phyloP scores from a whole-genome alignment of 2,329 filamentous ascomycete genomes.

The Trichoderma citrinoviride region DNA sequence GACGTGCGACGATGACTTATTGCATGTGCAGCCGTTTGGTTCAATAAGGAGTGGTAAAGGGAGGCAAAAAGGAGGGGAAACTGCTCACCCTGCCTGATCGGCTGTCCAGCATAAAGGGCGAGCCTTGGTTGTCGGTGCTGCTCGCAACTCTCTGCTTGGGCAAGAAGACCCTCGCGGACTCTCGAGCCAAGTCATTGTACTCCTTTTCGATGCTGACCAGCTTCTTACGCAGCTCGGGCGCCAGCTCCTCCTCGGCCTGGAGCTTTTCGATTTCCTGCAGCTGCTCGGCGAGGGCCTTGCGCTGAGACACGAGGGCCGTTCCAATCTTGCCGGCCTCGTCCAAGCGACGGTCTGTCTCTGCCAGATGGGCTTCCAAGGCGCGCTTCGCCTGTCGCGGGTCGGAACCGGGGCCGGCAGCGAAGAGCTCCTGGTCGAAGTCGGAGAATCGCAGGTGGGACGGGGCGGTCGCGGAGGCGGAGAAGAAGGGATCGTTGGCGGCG shows the following conservation, averaged over 20 bases:
- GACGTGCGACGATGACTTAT: not conserved
- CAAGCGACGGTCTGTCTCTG: slow-evolving; percentile 86
- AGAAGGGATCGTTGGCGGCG: slow-evolving; percentile 55
- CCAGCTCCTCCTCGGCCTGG: slow-evolving; percentile 72
- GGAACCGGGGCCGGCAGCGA: slow-evolving; percentile 70
- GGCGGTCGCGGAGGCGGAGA: slow-evolving; percentile 40
- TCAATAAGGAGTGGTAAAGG: too few species aligned
- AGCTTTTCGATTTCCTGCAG: slow-evolving; percentile 81
- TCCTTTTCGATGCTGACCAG: slow-evolving; percentile 87
- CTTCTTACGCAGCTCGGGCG: slow-evolving; percentile 76
- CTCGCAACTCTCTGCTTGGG: slow-evolving; percentile 79
- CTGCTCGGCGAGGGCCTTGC: slow-evolving; percentile 76
- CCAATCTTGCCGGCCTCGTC: slow-evolving; percentile 89
- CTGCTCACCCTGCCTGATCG: slow-evolving; percentile 52
- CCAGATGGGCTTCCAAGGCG: slow-evolving; percentile 84
- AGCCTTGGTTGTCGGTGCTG: slow-evolving; percentile 60
- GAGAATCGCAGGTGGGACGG: slow-evolving; percentile 68
- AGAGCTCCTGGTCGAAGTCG: slow-evolving; percentile 76
- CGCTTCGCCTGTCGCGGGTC: slow-evolving; percentile 86
- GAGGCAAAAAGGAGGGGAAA: not conserved
- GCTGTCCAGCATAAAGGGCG: slow-evolving; percentile 53
- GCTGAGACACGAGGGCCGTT: slow-evolving; percentile 81
- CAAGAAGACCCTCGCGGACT: slow-evolving; percentile 84
- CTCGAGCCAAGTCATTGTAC: slow-evolving; percentile 88
- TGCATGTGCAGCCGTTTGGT: too few species aligned